Conservation (phyloP, 2,329 filamentous ascomycete species). For the Arthroderma sp. region DNA sequence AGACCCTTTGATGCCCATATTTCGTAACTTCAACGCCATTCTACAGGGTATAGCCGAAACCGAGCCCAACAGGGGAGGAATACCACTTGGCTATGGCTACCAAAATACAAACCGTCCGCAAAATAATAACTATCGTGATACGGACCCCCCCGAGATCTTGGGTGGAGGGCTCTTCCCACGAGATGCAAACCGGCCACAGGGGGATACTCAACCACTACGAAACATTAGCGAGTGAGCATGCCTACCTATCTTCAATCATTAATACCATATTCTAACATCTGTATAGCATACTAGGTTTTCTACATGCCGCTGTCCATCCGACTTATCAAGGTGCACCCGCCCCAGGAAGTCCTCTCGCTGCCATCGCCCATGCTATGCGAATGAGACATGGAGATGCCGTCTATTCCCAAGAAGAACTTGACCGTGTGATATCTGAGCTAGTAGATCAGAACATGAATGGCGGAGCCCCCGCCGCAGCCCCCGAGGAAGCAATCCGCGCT, state of each 20-base stretch:
- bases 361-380: constrained; percentile 9
- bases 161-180: constrained; percentile 36
- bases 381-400: constrained; percentile 49
- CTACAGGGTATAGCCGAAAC: constrained; percentile 32
- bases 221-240: constrained; percentile 39
- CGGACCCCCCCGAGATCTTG: constrained; percentile 1
- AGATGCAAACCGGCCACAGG: constrained; percentile 41
- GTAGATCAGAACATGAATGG: constrained; percentile 69
- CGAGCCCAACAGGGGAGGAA: neutral
- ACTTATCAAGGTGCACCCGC: neutral
- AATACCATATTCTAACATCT: neutral
- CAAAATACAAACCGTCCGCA: constrained; percentile 11
- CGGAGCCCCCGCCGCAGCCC: constrained; percentile 70
- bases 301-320: neutral
- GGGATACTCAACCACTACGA: constrained; percentile 35
- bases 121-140: neutral
- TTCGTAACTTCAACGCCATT: constrained; percentile 34
- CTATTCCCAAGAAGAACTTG: constrained; percentile 79
- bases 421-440: constrained; percentile 73
- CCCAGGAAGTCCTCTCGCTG: constrained; percentile 5
- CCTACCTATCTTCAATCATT: neutral
- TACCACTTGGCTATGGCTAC: constrained; percentile 18
- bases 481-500: constrained; percentile 58
- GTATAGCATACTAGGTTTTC: neutral
- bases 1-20: constrained; percentile 23